phyloP scores from a whole-genome alignment of 805 yeast species.

The Grigorovia jiainica region DNA sequence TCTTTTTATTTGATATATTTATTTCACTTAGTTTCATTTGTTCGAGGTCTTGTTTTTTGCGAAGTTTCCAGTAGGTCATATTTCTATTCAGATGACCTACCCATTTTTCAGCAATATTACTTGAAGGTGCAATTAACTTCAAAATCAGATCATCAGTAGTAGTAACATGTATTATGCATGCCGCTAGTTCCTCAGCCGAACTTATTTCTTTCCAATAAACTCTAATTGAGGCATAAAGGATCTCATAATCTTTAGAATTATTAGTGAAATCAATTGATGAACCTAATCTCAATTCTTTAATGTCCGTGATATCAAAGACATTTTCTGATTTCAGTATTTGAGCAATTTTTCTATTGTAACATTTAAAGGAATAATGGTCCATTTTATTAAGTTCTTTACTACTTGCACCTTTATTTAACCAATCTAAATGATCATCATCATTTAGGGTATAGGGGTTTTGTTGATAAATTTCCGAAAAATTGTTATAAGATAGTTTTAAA shows the following conservation, averaged over 20 bases:
- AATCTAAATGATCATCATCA: constrained; percentile 42
- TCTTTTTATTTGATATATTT: constrained; percentile 32
- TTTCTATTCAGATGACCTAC: constrained; percentile 38
- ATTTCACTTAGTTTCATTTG: constrained; percentile 32
- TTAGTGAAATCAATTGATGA: constrained; percentile 16
- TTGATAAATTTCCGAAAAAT: constrained; percentile 33
- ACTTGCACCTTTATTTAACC: constrained; percentile 42
- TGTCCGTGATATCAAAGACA: constrained; percentile 48
- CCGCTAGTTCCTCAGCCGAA: constrained; percentile 24
- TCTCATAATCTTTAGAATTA: background rate
- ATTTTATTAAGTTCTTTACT: constrained; percentile 34
- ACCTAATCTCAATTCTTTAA: constrained; percentile 34
- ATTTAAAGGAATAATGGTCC: constrained; percentile 55
- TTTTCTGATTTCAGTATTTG: constrained; percentile 50
- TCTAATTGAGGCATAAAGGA: constrained; percentile 6
- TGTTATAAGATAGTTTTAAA: constrained; percentile 12
- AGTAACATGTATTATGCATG: constrained; percentile 45
- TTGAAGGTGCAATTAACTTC: constrained; percentile 47
- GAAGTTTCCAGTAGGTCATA: constrained; percentile 49
- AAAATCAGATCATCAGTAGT: constrained; percentile 38
- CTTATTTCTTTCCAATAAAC: constrained; percentile 14
- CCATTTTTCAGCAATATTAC: constrained; percentile 54
- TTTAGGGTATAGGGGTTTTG: constrained; percentile 49
- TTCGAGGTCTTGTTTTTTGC: constrained; percentile 34
- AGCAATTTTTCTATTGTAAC: constrained; percentile 51